Base-by-base conservation (phyloP, 2,329 filamentous ascomycete genomes). In the Colletotrichum sansevieriae region DNA sequence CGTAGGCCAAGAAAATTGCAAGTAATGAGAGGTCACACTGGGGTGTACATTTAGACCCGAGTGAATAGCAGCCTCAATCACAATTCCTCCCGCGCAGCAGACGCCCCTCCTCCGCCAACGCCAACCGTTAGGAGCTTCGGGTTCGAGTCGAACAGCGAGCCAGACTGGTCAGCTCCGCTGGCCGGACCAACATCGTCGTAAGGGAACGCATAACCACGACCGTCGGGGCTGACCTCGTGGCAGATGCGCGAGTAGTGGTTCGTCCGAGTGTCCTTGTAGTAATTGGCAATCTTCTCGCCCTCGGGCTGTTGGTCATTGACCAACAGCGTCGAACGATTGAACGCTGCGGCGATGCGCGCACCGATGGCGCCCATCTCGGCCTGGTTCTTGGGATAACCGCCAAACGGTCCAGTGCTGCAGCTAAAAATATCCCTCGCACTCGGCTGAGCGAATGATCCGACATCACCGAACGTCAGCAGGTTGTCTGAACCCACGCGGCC, bases 311-410 rank as follows among this genome's bases (percentile, higher is more conserved):
- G 73, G n/a, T 76, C 61, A 73, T 86, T 80, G 20, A 78, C 75
- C 57, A 92, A 78, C 69, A 96, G 79, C 11, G 91, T 95, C 39
- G 87, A 90, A 22, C 93, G 86, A 79, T 95, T 94, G 74, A 95
- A 88, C 1, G 91, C 92, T 1, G 93, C 92, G 0, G 91, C 87
- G 13, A 96, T 80, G n/a, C 93, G 85, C 0, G 93, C 91, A 9
- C 90, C 90, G 64, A 95, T 86, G 46, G 90, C 89, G 68, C 87
- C 86, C 75, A 85, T 83, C 74, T 83, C 79, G 57, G 80, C 80
- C 63, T 83, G 81, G 43, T 78, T 78, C 4, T 73, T 73, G 5
- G 80, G 73, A 56, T 80, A 80, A 46, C 73, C 77, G 2, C 79
- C 83, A 77, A 91, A 91, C 1, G 88, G 85, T 0, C 89, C 89